A percentile compares a stretch with the other conserved stretches of the same genome.
Conservation (phyloP, 805 yeast genomes). For the Metschnikowia vanudenii region DNA sequence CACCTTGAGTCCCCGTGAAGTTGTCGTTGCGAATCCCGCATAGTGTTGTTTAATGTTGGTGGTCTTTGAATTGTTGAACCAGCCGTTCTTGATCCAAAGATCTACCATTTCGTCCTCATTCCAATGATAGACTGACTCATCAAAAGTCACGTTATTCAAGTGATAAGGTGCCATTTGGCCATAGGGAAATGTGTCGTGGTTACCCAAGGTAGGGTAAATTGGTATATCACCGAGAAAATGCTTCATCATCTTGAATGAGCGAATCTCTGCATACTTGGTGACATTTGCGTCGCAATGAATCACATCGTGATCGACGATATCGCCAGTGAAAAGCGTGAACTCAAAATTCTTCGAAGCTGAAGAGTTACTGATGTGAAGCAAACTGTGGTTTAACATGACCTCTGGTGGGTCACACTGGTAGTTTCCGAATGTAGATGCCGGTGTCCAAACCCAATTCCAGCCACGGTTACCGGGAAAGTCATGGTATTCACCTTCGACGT, state of each 20-base stretch:
- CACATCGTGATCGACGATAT: slow-evolving; percentile 67
- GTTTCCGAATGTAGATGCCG: slow-evolving; percentile 61
- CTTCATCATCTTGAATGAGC: slow-evolving; percentile 61
- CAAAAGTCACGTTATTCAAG: slow-evolving; percentile 15
- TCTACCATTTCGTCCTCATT: slow-evolving; percentile 38
- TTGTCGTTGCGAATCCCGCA: slow-evolving; percentile 58
- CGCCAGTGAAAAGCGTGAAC: slow-evolving; percentile 71
- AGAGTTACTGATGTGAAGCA: slow-evolving; percentile 42
- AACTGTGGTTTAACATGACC: slow-evolving; percentile 55
- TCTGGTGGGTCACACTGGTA: slow-evolving; percentile 69
- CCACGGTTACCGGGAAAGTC: slow-evolving; percentile 29
- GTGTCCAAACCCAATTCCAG: slow-evolving; percentile 37
- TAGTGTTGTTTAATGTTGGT: slow-evolving; percentile 46
- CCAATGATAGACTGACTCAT: slow-evolving; percentile 32
- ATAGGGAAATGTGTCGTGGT: slow-evolving; percentile 72
- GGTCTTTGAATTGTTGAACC: slow-evolving; percentile 30
- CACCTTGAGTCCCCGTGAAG: slow-evolving; percentile 46
- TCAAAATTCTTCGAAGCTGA: slow-evolving; percentile 43
- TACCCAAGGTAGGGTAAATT: slow-evolving; percentile 62
- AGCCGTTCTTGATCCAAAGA: slow-evolving; percentile 37
- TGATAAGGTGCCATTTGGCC: slow-evolving; percentile 59
- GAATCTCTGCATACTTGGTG: slow-evolving; percentile 72
- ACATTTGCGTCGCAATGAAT: slow-evolving; percentile 51
- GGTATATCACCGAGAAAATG: slow-evolving; percentile 50
- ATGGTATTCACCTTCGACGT: slow-evolving; percentile 34